phyloP scores from a whole-genome alignment of 139 green algal species.

The Tetradesmus lagerheimii region DNA sequence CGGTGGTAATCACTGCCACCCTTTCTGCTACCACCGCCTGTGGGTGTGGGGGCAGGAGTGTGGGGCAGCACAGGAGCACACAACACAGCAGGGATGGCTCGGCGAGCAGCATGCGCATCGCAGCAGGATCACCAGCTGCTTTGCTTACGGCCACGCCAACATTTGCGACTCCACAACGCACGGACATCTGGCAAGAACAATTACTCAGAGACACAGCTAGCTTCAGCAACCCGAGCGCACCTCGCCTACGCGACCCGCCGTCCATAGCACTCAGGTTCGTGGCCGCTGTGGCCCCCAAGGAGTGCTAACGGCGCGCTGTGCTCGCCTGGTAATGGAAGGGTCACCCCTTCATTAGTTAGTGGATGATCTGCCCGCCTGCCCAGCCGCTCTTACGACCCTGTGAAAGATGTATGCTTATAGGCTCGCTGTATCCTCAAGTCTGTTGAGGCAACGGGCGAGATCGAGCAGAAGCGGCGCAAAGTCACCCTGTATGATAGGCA shows the following conservation, averaged over 20 bases:
- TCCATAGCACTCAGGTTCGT: not conserved
- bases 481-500: not conserved
- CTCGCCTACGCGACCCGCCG: not conserved
- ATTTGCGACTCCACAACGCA: not conserved
- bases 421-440: not conserved
- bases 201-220: not conserved
- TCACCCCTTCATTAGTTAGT: not conserved
- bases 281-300: not conserved
- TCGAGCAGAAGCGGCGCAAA: not conserved
- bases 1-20: conserved; percentile 20
- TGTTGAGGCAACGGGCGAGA: not conserved
- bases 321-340: not conserved
- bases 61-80: not conserved
- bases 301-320: not conserved
- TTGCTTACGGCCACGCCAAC: not conserved
- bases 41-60: not conserved
- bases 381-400: not conserved
- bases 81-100: not conserved
- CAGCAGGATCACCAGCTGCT: not conserved
- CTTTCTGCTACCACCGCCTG: not conserved
- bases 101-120: not conserved
- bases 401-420: not conserved
- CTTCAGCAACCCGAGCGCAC: not conserved
- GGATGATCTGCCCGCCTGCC: not conserved
- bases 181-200: not conserved